Percentiles rank a stretch among this genome's conserved stretches.
phyloP scores from a whole-genome alignment of 2,329 filamentous ascomycete genomes.

The Corinectria fuckeliana region DNA sequence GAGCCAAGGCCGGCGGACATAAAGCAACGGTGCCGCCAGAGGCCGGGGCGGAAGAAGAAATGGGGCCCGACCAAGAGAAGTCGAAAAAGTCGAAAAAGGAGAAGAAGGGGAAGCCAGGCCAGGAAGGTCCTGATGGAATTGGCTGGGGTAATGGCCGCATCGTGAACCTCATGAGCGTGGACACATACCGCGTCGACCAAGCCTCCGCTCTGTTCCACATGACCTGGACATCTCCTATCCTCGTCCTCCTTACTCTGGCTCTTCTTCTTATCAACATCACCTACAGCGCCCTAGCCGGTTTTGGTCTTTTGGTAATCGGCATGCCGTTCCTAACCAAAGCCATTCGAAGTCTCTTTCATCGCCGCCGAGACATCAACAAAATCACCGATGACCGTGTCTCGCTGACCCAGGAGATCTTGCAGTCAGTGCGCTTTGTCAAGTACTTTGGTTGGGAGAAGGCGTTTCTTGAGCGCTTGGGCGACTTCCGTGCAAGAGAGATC shows the following conservation, averaged over 20 bases:
- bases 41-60: constrained; percentile 56
- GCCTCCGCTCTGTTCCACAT: constrained; percentile 90
- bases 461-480: constrained; percentile 77
- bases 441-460: constrained; percentile 95
- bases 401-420: constrained; percentile 89
- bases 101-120: constrained; percentile 49
- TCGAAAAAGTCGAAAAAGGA: constrained; percentile 46
- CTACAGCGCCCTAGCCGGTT: constrained; percentile 89
- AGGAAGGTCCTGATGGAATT: constrained; percentile 63
- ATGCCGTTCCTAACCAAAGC: constrained; percentile 79
- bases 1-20: constrained; percentile 82
- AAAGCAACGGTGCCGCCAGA: constrained; percentile 42
- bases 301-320: constrained; percentile 78
- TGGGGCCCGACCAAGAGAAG: constrained; percentile 44
- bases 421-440: constrained; percentile 93
- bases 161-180: constrained; percentile 92
- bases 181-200: constrained; percentile 91
- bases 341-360: constrained; percentile 76
- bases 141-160: constrained; percentile 95
- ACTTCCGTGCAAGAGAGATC: constrained; percentile 80
- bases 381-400: constrained; percentile 92
- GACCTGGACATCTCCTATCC: constrained; percentile 84
- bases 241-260: constrained; percentile 78
- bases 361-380: constrained; percentile 85
- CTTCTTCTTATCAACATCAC: constrained; percentile 85